A percentile compares a stretch with the other conserved stretches of the same genome.
phyloP scores from a whole-genome alignment of 75 land plant genomes.

The Cupressus sempervirens region DNA sequence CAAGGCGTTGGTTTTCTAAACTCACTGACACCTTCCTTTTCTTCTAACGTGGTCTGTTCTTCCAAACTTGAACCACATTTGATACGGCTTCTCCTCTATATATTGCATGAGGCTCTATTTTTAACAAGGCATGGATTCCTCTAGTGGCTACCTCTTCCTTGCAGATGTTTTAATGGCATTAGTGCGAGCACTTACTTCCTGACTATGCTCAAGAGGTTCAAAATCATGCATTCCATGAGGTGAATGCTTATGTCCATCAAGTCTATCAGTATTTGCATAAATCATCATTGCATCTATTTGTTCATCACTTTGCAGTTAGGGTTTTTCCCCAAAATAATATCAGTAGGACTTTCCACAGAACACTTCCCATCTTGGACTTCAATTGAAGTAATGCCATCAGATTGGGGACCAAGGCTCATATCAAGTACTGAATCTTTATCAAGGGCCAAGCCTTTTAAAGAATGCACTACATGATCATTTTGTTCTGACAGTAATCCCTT shows the following conservation, averaged over 20 bases:
- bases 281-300: background rate
- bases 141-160: no score
- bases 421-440: background rate
- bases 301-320: background rate
- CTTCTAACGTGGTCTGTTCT: no score
- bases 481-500: background rate
- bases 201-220: background rate
- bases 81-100: no score
- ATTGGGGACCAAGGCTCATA: background rate
- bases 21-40: no score
- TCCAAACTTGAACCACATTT: no score
- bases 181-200: background rate
- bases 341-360: background rate
- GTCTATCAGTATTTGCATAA: background rate
- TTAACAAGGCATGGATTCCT: no score
- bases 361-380: background rate
- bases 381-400: background rate
- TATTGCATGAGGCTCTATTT: no score
- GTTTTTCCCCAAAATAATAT: background rate
- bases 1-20: no score
- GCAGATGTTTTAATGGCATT: no score
- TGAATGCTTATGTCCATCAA: background rate
- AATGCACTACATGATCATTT: background rate
- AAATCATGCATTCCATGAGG: background rate
- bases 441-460: background rate